Conservation (phyloP, 2,329 filamentous ascomycete species). For the Fusarium avenaceum region DNA sequence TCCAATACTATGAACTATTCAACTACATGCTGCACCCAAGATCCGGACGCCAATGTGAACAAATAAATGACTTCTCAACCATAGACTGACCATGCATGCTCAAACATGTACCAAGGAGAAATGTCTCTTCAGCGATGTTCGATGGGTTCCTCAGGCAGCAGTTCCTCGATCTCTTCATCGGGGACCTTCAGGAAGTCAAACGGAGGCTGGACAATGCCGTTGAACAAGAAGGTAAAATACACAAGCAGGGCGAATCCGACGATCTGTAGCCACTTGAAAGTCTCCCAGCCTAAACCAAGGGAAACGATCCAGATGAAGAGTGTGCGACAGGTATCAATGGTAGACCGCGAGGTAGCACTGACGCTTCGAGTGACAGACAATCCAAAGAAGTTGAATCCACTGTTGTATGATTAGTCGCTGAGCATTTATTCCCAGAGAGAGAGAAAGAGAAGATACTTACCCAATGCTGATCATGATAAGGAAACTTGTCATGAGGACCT, state of each 20-base stretch:
- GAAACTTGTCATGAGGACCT: slow-evolving; percentile 81
- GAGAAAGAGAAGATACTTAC: slow-evolving; percentile 61
- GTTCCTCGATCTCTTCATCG: slow-evolving; percentile 68
- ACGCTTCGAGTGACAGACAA: slow-evolving; percentile 91
- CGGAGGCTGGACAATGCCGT: slow-evolving; percentile 89
- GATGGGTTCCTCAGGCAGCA: slow-evolving; percentile 86
- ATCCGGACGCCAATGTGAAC: slow-evolving; percentile 19
- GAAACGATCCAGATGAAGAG: slow-evolving; percentile 99
- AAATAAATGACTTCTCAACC: slow-evolving; percentile 5
- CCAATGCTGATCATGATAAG: slow-evolving; percentile 98
- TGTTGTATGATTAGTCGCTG: slow-evolving; percentile 54
- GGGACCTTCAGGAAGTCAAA: slow-evolving; percentile 72
- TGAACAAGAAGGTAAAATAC: slow-evolving; percentile 97
- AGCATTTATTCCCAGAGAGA: background rate
- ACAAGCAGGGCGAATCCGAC: slow-evolving; percentile 89
- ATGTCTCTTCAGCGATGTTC: slow-evolving; percentile 68
- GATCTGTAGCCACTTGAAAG: slow-evolving; percentile 97
- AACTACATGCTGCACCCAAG: slow-evolving; percentile 16
- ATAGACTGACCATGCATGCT: background rate
- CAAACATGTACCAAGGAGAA: background rate
- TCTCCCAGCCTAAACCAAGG: slow-evolving; percentile 93
- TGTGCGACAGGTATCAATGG: slow-evolving; percentile 96
- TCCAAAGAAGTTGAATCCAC: slow-evolving; percentile 99
- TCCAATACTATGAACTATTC: slow-evolving; percentile 14
- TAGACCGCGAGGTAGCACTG: slow-evolving; percentile 92